These are phyloP conservation scores for Daldinia grandis DNA, from an alignment of 495 filamentous ascomycete species.

Conservation along the genomic window DNA sequence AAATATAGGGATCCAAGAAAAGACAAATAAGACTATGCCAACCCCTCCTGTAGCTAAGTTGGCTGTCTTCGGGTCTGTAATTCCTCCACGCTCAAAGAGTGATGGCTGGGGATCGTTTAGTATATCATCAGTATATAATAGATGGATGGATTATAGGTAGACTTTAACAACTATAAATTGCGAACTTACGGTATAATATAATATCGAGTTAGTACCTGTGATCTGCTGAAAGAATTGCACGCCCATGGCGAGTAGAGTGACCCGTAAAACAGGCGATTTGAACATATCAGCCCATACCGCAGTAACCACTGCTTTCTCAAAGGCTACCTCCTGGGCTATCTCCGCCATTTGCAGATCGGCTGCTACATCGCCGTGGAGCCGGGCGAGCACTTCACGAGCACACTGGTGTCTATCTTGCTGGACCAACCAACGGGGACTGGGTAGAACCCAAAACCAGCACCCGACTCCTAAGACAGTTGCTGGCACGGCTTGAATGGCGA, in stretches of 20 bases:
- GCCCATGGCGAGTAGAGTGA: conserved; percentile 41
- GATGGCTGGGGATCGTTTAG: conserved; percentile 14
- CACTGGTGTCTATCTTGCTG: conserved; percentile 57
- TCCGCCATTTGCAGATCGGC: conserved; percentile 60
- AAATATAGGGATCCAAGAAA: conserved; percentile 42
- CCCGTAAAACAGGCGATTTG: conserved; percentile 39
- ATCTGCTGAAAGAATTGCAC: conserved; percentile 42
- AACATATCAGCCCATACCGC: conserved; percentile 11
- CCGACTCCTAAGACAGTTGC: conserved; percentile 52
- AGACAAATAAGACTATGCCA: conserved; percentile 38
- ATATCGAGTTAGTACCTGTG: conserved; percentile 42
- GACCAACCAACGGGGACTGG: conserved; percentile 64
- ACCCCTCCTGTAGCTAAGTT: conserved; percentile 41
- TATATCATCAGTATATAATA: background rate
- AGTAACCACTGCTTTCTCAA: conserved; percentile 40
- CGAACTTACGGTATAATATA: conserved; percentile 36
- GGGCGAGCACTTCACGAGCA: conserved; percentile 55
- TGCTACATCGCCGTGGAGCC: conserved; percentile 55
- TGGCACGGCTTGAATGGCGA: conserved; percentile 59
- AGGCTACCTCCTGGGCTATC: conserved; percentile 37
- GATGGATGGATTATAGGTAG: too few relatives aligned
- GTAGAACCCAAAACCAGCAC: conserved; percentile 60
- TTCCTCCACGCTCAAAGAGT: conserved; percentile 41
- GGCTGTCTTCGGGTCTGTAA: conserved; percentile 34
- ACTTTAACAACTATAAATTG: too few relatives aligned